These are phyloP conservation scores for Ophiostoma australiae DNA, from an alignment of 2,329 filamentous ascomycete species.

Conservation along the genomic window DNA sequence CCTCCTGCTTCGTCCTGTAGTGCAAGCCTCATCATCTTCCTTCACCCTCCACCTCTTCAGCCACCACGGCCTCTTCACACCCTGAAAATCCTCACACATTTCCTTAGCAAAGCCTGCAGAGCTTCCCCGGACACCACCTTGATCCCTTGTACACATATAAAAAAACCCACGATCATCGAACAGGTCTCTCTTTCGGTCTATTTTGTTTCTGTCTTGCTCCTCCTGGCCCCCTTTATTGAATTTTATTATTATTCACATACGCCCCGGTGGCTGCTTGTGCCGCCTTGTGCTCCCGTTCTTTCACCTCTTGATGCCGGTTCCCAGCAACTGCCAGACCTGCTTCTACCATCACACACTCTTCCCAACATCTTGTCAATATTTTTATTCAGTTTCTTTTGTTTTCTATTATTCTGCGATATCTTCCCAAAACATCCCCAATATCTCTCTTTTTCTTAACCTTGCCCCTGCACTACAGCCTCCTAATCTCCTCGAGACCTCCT, in stretches of 20 bases:
- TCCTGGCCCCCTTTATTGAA: neutral
- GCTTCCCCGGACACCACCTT: neutral
- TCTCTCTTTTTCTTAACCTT: neutral
- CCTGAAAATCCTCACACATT: neutral
- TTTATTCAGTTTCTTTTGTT: neutral
- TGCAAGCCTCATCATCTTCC: neutral
- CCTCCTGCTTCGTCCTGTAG: neutral
- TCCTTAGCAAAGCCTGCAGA: neutral
- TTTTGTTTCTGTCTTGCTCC: neutral
- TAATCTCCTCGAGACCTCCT: neutral
- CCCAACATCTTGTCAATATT: neutral
- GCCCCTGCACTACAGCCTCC: neutral
- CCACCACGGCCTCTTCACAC: neutral
- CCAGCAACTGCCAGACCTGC: neutral
- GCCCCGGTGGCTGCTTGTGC: constrained; percentile 22
- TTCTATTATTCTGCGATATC: neutral
- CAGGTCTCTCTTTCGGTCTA: neutral
- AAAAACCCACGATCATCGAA: neutral
- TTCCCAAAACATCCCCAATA: constrained; percentile 12
- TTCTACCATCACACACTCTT: neutral
- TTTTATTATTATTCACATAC: neutral
- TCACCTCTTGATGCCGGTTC: neutral
- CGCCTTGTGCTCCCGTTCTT: constrained; percentile 11
- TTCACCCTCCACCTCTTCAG: neutral
- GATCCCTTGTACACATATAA: neutral